phyloP scores from a whole-genome alignment of 2,329 filamentous ascomycete genomes.

The Cladosporium sp. region DNA sequence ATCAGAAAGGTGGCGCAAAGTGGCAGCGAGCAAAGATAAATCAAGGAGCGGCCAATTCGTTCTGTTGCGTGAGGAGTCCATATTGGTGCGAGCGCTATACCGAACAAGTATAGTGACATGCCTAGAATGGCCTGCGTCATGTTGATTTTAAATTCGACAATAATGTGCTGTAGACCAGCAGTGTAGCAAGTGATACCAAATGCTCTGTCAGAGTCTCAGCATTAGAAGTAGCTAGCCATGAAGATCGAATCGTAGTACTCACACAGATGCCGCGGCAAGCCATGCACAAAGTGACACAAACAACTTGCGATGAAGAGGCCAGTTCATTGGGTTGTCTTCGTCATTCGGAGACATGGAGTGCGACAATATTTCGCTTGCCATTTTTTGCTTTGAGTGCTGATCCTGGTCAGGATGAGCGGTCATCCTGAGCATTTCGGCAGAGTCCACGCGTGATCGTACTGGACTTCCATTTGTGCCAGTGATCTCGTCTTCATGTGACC shows the following conservation, averaged over 20 bases:
- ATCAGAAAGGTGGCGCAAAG: constrained; percentile 36
- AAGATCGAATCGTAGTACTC: neutral
- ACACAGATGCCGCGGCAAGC: constrained; percentile 15
- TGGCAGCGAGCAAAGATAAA: constrained; percentile 40
- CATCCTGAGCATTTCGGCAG: neutral
- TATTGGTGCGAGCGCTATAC: constrained; percentile 64
- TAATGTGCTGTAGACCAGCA: constrained; percentile 10
- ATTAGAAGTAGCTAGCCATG: fast-evolving
- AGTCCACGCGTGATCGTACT: neutral
- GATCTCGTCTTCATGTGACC: too few relatives aligned
- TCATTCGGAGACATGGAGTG: constrained; percentile 11
- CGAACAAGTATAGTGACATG: constrained; percentile 48
- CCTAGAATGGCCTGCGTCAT: constrained; percentile 4
- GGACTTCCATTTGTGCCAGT: too few relatives aligned
- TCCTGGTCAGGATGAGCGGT: neutral
- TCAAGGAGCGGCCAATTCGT: constrained; percentile 50
- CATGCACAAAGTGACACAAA: constrained; percentile 12
- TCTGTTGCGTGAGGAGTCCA: constrained; percentile 60
- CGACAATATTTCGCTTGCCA: constrained; percentile 14
- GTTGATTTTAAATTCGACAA: constrained; percentile 7
- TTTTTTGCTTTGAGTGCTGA: neutral
- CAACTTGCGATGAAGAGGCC: constrained; percentile 14
- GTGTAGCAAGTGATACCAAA: constrained; percentile 15
- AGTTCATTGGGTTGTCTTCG: constrained; percentile 16
- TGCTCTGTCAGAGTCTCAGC: constrained; percentile 6